Conservation (phyloP, 331 rosid genomes). For the Pyracantha coccinea region DNA sequence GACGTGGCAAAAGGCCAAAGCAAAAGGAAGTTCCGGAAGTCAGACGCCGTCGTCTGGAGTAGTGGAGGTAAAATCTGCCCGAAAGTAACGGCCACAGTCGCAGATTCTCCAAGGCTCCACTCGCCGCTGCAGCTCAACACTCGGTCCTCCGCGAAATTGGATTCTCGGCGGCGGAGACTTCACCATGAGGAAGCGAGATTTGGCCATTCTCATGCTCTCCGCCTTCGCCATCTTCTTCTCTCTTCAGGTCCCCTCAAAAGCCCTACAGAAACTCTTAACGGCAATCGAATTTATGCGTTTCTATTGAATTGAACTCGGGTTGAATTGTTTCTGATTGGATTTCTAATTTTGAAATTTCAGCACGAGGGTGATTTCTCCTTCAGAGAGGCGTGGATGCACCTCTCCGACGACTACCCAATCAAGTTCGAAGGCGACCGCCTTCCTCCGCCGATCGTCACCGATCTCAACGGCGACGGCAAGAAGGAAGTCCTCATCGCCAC, state of each 20-base stretch:
- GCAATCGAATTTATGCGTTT: neutral
- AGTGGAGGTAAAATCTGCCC: neutral
- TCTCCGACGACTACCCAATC: slow-evolving; percentile 83
- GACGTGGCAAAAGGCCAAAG: neutral
- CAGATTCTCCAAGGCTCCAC: neutral
- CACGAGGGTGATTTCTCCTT: slow-evolving; percentile 94
- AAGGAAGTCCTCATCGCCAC: slow-evolving; percentile 89
- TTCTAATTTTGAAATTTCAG: slow-evolving; percentile 25
- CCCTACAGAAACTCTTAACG: neutral
- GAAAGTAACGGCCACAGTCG: neutral
- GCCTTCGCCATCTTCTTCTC: slow-evolving; percentile 98
- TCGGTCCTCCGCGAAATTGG: neutral
- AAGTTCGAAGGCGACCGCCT: slow-evolving; percentile 93
- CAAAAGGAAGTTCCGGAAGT: neutral
- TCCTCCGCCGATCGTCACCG: slow-evolving; percentile 92
- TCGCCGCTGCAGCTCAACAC: neutral
- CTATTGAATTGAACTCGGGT: no score
- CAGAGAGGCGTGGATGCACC: slow-evolving; percentile 95
- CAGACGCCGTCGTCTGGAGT: neutral
- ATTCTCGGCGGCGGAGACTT: neutral
- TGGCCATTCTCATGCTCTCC: slow-evolving; percentile 93
- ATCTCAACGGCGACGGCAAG: slow-evolving; percentile 96
- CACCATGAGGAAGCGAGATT: slow-evolving; percentile 96
- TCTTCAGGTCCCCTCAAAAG: slow-evolving; percentile 53
- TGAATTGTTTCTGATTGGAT: neutral